phyloP scores from a whole-genome alignment of 176 grass and related monocot genomes.

The Triticum urartu region DNA sequence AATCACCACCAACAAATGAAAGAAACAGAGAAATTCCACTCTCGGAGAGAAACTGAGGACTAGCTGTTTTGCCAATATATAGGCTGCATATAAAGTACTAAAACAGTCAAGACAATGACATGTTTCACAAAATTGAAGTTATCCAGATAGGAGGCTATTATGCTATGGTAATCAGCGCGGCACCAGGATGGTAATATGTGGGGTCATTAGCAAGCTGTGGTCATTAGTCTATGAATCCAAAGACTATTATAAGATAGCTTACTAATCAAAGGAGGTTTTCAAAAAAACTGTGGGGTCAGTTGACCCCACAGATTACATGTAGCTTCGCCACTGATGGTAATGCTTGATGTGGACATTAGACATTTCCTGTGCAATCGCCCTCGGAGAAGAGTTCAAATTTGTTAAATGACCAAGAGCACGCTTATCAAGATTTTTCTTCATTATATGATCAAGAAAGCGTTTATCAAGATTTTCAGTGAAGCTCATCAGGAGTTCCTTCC shows the following conservation, averaged over 20 bases:
- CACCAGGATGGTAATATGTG: no score
- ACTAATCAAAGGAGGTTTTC: no score
- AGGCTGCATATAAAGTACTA: neutral
- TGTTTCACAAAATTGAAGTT: neutral
- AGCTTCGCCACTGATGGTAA: neutral
- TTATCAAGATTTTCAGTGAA: constrained; percentile 4
- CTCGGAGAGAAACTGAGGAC: neutral
- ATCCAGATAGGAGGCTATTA: neutral
- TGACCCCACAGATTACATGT: no score
- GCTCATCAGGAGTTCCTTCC: neutral
- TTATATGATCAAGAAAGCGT: neutral
- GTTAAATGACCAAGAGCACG: neutral
- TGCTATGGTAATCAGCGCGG: neutral
- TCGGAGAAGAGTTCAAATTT: neutral
- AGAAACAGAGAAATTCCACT: neutral
- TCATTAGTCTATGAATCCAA: no score
- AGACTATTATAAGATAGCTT: no score
- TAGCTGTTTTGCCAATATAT: neutral
- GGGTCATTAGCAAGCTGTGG: no score
- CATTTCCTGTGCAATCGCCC: neutral
- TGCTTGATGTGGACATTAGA: neutral
- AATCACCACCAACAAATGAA: neutral
- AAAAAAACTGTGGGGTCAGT: no score
- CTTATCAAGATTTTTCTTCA: constrained; percentile 11
- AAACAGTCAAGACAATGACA: neutral